phyloP scores from a whole-genome alignment of 257 asterid genomes.

The Jacaranda copaia region DNA sequence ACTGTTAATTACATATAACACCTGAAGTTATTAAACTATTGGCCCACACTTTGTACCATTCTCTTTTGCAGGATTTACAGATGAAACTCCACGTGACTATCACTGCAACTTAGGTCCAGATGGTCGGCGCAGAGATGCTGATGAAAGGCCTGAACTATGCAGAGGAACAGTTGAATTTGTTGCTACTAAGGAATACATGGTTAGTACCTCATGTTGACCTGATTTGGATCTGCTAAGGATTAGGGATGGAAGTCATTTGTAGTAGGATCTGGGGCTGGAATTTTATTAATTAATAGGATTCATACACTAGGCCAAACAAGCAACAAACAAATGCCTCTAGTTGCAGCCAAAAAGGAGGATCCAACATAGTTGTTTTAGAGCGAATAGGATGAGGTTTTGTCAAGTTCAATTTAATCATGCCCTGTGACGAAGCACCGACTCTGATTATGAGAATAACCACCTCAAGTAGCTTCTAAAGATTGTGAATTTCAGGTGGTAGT shows the following conservation, averaged over 20 bases:
- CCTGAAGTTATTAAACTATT: background rate
- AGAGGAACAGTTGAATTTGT: constrained; percentile 98
- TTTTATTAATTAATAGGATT: constrained; percentile 3
- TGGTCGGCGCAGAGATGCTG: constrained; percentile 99
- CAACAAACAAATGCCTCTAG: constrained; percentile 1
- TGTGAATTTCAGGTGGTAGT: background rate
- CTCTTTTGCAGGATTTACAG: constrained; percentile 78
- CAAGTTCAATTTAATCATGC: constrained; percentile 8
- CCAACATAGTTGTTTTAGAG: constrained; percentile 16
- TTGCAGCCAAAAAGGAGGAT: constrained; percentile 11
- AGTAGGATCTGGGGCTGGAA: constrained; percentile 13
- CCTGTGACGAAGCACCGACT: constrained; percentile 18
- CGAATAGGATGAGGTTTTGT: constrained; percentile 10
- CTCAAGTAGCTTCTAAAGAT: constrained; percentile 27
- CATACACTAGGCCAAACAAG: constrained; percentile 18
- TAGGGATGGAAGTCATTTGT: constrained; percentile 29
- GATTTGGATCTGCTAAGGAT: constrained; percentile 30
- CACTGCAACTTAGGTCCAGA: constrained; percentile 99
- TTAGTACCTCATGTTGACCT: constrained; percentile 49
- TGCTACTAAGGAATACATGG: constrained; percentile 94
- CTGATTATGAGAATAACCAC: constrained; percentile 26
- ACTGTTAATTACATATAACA: constrained; percentile 17
- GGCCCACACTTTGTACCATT: background rate
- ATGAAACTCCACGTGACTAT: constrained; percentile 97
- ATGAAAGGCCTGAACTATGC: constrained; percentile 96